Percentiles rank a stretch among this genome's conserved stretches.
Evolutionary conservation across 2,329 filamentous ascomycete species (phyloP).

Genomic region (Samsoniella hepiali): DNA sequence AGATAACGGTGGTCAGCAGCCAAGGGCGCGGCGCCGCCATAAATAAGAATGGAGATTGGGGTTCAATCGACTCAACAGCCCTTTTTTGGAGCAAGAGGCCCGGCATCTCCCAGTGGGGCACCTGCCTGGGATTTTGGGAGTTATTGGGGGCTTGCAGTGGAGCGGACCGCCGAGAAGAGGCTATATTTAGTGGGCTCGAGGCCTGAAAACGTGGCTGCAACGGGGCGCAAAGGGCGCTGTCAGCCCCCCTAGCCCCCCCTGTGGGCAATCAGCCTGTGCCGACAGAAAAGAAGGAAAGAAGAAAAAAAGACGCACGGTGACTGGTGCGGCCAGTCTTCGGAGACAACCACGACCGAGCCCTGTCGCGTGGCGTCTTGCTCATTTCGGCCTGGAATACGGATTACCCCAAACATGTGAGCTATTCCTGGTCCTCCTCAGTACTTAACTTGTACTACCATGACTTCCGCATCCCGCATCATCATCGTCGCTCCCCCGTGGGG

Average conservation of each 20-base stretch:
- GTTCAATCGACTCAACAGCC: not conserved
- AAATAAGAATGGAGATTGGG: not conserved
- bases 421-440: not conserved
- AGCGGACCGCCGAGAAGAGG: not conserved
- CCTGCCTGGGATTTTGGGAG: not conserved
- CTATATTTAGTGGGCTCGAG: not conserved
- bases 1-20: not conserved
- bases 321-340: not conserved
- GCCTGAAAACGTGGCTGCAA: not conserved
- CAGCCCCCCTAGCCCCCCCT: not conserved
- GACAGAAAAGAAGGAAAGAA: not conserved
- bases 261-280: not conserved
- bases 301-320: not conserved
- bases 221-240: not conserved
- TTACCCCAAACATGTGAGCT: not conserved
- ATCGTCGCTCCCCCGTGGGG: slow-evolving; percentile 5
- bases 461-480: not conserved
- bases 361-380: slow-evolving; percentile 15
- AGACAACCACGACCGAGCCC: not conserved
- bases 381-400: not conserved
- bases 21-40: not conserved
- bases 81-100: not conserved
- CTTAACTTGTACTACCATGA: not conserved
- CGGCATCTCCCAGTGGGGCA: not conserved
- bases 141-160: not conserved